Evolutionary conservation across 768 basidiomycete genomes (phyloP), one percentile per base, ranked within the genome.

Genomic region (Boletus reticulatus): DNA sequence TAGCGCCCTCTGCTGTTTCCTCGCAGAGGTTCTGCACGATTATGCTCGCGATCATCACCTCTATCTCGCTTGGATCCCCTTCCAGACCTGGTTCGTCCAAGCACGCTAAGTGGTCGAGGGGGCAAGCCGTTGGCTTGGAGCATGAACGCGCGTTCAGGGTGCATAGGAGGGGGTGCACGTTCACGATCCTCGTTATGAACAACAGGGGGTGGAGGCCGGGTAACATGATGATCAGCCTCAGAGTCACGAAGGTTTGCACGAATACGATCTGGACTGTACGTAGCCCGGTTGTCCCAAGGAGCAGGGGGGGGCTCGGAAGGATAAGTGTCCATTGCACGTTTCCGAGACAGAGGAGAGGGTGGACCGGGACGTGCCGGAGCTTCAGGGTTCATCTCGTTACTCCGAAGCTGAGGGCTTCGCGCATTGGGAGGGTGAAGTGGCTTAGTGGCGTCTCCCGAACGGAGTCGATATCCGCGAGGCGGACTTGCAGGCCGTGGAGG

Each of bases 71-170:
- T 69, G 24, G 48, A n/a, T 14, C 52, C 54, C 20, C 63, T 67
- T 1, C 53, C 43, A 36, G 69, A 22, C 31, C 57, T 55, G 2
- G 50, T 47, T n/a, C 48, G 60, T 14, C 61, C 62, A 22, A 61
- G 43, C 2, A 34, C 39, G 22, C 64, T 61, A 1, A 50, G 56
- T 2, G 70, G 70, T 43, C 70, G 62, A 7, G 72, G 72, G 1
- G 70, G 72, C 7, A 70, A 55, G 8, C 64, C 63, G 8, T 67
- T 67, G 20, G 9, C 55, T 32, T 73, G 72, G 8, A 72, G 52
- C 57, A 71, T 57, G 6, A 67, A 55, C 17, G 66, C 72, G 6
- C 72, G 70, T 27, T 71, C 70, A 4, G 68, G 72, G 44, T 73
- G 70, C 55, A 71, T 70, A 6, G 52, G 42, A 1, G 50, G 67